phyloP scores from a whole-genome alignment of 2,329 filamentous ascomycete genomes.

The Didymella exigua region DNA sequence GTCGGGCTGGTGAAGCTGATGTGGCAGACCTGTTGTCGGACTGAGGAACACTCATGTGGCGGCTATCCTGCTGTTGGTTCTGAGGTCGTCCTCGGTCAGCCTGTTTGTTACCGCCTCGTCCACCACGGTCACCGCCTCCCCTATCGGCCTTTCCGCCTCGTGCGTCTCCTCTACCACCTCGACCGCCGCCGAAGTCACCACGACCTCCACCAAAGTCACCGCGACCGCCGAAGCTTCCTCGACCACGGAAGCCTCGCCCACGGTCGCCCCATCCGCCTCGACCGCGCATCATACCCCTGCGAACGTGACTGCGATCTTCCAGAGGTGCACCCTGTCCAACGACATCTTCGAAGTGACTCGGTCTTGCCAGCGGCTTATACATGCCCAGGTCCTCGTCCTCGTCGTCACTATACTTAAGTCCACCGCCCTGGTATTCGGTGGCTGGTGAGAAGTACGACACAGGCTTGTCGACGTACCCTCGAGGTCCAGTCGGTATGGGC shows the following conservation, averaged over 20 bases:
- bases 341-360: slow-evolving; percentile 54
- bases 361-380: slow-evolving; percentile 55
- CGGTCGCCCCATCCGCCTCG: slow-evolving; percentile 45
- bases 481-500: slow-evolving; percentile 31
- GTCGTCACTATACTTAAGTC: slow-evolving; percentile 52
- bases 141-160: slow-evolving; percentile 10
- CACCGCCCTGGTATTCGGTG: slow-evolving; percentile 41
- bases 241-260: slow-evolving; percentile 45
- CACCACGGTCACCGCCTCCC: slow-evolving; percentile 31
- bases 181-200: slow-evolving; percentile 30
- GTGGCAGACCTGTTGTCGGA: slow-evolving; percentile 26
- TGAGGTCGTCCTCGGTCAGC: slow-evolving; percentile 31
- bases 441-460: slow-evolving; percentile 26
- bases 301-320: slow-evolving; percentile 46
- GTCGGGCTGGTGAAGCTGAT: slow-evolving; percentile 37
- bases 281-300: slow-evolving; percentile 42
- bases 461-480: slow-evolving; percentile 27
- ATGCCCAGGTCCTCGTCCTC: slow-evolving; percentile 53
- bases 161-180: slow-evolving; percentile 30
- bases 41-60: slow-evolving; percentile 22
- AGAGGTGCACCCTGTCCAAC: slow-evolving; percentile 49
- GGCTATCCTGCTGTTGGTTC: slow-evolving; percentile 34
- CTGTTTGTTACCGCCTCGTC: slow-evolving; percentile 37
- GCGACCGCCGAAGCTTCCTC: slow-evolving; percentile 34
- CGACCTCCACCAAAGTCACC: slow-evolving; percentile 22